Base-by-base conservation (phyloP, 805 yeast species). In the Monosporozyma aerobia region DNA sequence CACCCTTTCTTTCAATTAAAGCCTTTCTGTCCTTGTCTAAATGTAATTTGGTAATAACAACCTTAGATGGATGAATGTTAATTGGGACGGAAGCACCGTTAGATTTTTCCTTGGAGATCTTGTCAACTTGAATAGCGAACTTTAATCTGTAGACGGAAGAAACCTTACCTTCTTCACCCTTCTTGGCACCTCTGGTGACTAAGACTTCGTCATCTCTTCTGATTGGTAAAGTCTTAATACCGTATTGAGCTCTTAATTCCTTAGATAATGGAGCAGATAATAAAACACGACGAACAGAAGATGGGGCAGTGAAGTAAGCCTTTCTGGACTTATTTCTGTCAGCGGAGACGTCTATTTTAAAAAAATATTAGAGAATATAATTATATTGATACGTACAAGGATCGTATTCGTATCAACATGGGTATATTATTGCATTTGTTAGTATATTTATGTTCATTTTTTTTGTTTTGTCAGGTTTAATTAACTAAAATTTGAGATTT, bases 271-370 rank as follows among this genome's bases (percentile, higher is more conserved):
- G 97, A 75, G 99, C 98, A 71, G 97, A 87, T 85, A 94, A 80
- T 76, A 94, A 79, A 67, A 77, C 79, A 81, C 98, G 88, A 81
- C 97, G 88, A 73, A 80, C 88, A 67, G 92, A 85, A 64, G 99
- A 92, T 72, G 98, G 95, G 68, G 99, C 95, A 71, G 80, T 81
- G 92, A 94, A 94, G 86, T 94, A 87, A 77, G 98, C 98, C 88
- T 94, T 94, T 87, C 99, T 90, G 77, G 97, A 82, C 86, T 94
- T 94, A 78, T 95, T 87, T 83, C 99, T 94, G 75, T 97, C 90
- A 76, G 95, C 85, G 72, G 99, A 90, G 77, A 94, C 98, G 96
- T 94, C 97, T 87, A 60, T 50, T 47, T 44, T 33, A 50, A 57
- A 25, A 37, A 27, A 37, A 19, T 19, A 19, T 19, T 19, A 16